Base-by-base conservation (phyloP, 1,284 basidiomycete genomes). In the Phaffia rhodozyma region DNA sequence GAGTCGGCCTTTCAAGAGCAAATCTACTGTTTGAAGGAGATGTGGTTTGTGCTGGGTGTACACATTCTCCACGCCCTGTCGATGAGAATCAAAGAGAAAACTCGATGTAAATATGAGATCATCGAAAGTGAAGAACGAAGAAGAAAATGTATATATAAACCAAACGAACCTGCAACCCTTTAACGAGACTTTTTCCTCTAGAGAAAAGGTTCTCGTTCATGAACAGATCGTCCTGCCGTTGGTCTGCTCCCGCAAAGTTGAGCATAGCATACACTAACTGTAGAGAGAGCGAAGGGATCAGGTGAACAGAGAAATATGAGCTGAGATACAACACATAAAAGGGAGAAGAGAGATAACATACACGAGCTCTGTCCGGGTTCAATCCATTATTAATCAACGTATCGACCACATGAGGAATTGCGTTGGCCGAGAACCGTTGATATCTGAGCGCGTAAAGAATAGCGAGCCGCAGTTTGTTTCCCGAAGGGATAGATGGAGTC, bases 21-120 rank as follows among this genome's bases (percentile, higher is more conserved):
- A 82, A 72, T 99, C 96, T 25, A 98, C 77, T 5, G 94, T 98
- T 72, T 97, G 85, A 0, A 87, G 84, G 3, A 99, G 79, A 74
- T 96, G 92, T 11, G 96, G 96, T 20, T 86, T 87, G 72, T 98
- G 96, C 72, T 98, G 96, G 62, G 93, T 99, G 73, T 97, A 99
- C 9, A 98, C 94, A 71, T 99, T 99, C 75, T 99, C 96, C 6
- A 98, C 96, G 7, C 96, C 96, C 87, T 91, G 63, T 3, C 43
- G 55, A 56, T 47, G 34, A 67, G 21, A 70, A 55, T 67, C 30
- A 51, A 29, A 62, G 27, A 16, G 32, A 29, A 21, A 56, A 60
- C 66, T 61, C 49, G 52, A 47, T 29, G 29, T 32, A 9, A 25
- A 57, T 32, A 57, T 16, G 11, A 29, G 27, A 57, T 27, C 34